Base-by-base conservation (phyloP, 495 filamentous ascomycete species). In the Xylaria cubensis region DNA sequence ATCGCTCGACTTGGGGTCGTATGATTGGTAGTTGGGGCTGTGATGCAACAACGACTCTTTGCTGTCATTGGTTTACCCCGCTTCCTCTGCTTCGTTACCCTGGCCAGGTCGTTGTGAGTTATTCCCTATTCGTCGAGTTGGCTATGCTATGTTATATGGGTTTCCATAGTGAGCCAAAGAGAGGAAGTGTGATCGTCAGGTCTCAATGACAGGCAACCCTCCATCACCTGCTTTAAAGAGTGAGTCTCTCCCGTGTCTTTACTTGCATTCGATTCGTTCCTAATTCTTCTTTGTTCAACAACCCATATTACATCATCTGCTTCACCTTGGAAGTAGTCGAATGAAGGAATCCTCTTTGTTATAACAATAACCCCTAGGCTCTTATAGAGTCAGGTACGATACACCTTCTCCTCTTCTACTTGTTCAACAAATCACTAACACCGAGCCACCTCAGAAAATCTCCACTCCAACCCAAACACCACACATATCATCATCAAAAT, bases 401-500 rank as follows among this genome's bases (percentile, higher is more conserved):
- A 56, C 55, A 41, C 44, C 32, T 29, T 46, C 64, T 8, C 17
- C 41, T n/a, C 48, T 41, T 61, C 50, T 39, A 39, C 36, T 39
- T 39, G 36, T 39, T 8, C 36, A 39, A 8, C 36, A 6, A 39
- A 6, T 39, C 32, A 67, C 70, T 72, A 21, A 72, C 70, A 61
- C 15, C 2, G 8, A 29, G 2, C 41, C 8, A 12, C 26, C 36
- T 36, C 21, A 74, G 73, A 68, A n/a, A 72, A 74, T 69, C 69
- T 64, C 64, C 69, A 72, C 69, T 68, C 65, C 32, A 1, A 64
- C 44, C 36, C 62, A 68, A 65, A 61, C 53, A 24, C 61, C 51
- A 59, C 21, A 19, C 15, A 50, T 64, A 29, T 29, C 26, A 29
- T 29, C 71, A 64, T 55, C 74, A 86, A 72, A 71, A 86, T 87